Conservation (phyloP, 495 filamentous ascomycete genomes). For the Tetracladium marchalianum region DNA sequence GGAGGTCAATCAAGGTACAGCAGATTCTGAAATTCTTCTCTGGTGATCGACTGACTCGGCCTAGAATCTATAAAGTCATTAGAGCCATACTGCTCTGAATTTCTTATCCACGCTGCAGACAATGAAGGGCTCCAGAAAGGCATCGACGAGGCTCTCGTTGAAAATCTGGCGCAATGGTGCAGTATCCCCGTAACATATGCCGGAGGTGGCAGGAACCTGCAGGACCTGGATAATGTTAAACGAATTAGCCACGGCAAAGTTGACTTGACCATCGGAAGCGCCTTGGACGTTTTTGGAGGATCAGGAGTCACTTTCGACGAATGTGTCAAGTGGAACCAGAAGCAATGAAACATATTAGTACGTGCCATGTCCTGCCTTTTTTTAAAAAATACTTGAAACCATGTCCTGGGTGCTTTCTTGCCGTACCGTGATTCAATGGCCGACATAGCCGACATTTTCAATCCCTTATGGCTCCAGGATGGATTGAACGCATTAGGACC, state of each 20-base stretch:
- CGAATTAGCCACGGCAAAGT: slow-evolving; percentile 67
- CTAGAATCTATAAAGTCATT: slow-evolving; percentile 68
- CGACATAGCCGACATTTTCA: too few species aligned
- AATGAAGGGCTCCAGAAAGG: slow-evolving; percentile 87
- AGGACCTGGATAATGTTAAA: slow-evolving; percentile 74
- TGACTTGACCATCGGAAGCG: slow-evolving; percentile 93
- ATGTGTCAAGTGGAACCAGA: slow-evolving; percentile 75
- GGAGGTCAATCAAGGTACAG: slow-evolving; percentile 72
- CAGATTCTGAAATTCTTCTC: slow-evolving; percentile 2
- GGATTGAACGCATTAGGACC: too few species aligned
- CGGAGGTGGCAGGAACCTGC: slow-evolving; percentile 72
- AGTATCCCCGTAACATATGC: slow-evolving; percentile 91
- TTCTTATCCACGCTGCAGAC: slow-evolving; percentile 97
- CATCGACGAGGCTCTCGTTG: slow-evolving; percentile 77
- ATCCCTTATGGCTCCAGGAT: too few species aligned
- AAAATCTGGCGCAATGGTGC: slow-evolving; percentile 71
- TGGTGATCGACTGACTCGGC: not conserved
- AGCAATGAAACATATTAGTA: not conserved
- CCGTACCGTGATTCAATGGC: too few species aligned
- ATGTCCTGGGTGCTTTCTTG: too few species aligned
- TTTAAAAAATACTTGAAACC: too few species aligned
- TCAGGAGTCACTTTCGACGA: slow-evolving; percentile 75
- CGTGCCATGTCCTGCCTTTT: too few species aligned
- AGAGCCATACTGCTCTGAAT: slow-evolving; percentile 88
- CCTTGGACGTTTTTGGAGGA: slow-evolving; percentile 91